Conservation (phyloP, 805 yeast genomes). For the Suhomyces sp. region DNA sequence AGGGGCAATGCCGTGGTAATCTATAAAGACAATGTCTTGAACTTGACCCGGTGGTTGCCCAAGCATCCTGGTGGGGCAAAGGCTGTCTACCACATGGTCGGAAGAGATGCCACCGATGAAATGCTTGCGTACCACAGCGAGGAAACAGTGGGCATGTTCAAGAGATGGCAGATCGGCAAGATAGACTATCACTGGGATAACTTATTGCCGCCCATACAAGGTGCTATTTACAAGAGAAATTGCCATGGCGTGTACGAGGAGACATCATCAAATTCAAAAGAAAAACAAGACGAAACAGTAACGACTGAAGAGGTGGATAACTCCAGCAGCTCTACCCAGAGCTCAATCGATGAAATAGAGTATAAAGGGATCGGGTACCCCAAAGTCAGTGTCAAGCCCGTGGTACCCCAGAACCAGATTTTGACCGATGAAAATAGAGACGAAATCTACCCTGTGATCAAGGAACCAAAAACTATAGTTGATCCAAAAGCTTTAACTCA, state of each 20-base stretch:
- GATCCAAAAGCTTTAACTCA: constrained; percentile 55
- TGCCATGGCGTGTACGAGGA: background rate
- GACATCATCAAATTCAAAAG: background rate
- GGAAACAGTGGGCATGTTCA: constrained; percentile 51
- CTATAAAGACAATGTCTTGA: constrained; percentile 56
- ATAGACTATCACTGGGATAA: constrained; percentile 68
- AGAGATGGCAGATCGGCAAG: constrained; percentile 61
- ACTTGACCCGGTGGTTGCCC: constrained; percentile 66
- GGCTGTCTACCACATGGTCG: constrained; percentile 80
- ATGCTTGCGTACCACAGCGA: constrained; percentile 78
- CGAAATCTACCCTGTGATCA: constrained; percentile 30
- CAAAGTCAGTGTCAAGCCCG: constrained; percentile 43
- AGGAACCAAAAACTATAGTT: constrained; percentile 28
- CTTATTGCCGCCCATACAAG: constrained; percentile 85
- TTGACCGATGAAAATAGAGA: constrained; percentile 36
- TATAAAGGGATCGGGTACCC: constrained; percentile 36
- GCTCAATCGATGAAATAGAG: constrained; percentile 13
- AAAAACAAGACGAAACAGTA: constrained; percentile 5
- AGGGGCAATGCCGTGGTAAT: constrained; percentile 70
- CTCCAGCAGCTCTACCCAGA: constrained; percentile 8
- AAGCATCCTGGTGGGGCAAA: constrained; percentile 88
- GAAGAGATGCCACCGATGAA: constrained; percentile 88
- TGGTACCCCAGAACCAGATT: constrained; percentile 48
- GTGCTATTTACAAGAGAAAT: constrained; percentile 45
- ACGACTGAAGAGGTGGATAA: background rate